These are phyloP conservation scores for Clonostachys chloroleuca DNA, from an alignment of 2,329 filamentous ascomycete species.

Conservation along the genomic window DNA sequence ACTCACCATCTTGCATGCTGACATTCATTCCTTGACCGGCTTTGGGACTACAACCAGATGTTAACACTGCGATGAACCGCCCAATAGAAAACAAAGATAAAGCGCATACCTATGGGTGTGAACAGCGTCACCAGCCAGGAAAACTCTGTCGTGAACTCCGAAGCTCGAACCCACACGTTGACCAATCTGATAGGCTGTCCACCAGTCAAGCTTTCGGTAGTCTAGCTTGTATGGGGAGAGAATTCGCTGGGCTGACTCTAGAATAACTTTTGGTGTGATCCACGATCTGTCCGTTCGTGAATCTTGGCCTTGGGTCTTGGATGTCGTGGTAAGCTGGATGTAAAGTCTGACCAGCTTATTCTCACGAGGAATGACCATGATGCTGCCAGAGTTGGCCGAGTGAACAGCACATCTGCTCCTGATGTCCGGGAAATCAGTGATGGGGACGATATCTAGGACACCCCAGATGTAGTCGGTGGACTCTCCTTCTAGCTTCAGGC, in stretches of 20 bases:
- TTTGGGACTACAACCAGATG: slow-evolving; percentile 37
- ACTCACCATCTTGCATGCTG: slow-evolving; percentile 68
- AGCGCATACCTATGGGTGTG: slow-evolving; percentile 32
- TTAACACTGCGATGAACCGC: slow-evolving; percentile 40
- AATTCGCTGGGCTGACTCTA: slow-evolving; percentile 59
- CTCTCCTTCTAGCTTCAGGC: slow-evolving; percentile 51
- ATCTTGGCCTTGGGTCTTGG: slow-evolving; percentile 32
- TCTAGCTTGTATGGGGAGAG: slow-evolving; percentile 62
- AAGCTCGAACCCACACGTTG: slow-evolving; percentile 59
- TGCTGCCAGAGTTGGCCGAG: slow-evolving; percentile 46
- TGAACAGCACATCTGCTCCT: slow-evolving; percentile 55
- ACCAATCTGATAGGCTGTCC: slow-evolving; percentile 65
- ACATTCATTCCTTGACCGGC: slow-evolving; percentile 69
- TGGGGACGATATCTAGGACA: slow-evolving; percentile 35
- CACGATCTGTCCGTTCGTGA: slow-evolving; percentile 51
- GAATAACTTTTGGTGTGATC: slow-evolving; percentile 60
- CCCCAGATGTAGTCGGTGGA: slow-evolving; percentile 49
- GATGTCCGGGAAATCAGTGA: slow-evolving; percentile 54
- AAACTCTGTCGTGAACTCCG: slow-evolving; percentile 52
- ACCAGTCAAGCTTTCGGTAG: slow-evolving; percentile 62
- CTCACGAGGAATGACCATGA: slow-evolving; percentile 64
- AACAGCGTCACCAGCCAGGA: slow-evolving; percentile 66
- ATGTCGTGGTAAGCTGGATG: slow-evolving; percentile 52
- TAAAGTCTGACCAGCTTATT: slow-evolving; percentile 60
- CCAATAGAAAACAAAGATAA: slow-evolving; percentile 24